Conservation (phyloP, 352 stramenopile species). For the Globisporangium iwayamae region DNA sequence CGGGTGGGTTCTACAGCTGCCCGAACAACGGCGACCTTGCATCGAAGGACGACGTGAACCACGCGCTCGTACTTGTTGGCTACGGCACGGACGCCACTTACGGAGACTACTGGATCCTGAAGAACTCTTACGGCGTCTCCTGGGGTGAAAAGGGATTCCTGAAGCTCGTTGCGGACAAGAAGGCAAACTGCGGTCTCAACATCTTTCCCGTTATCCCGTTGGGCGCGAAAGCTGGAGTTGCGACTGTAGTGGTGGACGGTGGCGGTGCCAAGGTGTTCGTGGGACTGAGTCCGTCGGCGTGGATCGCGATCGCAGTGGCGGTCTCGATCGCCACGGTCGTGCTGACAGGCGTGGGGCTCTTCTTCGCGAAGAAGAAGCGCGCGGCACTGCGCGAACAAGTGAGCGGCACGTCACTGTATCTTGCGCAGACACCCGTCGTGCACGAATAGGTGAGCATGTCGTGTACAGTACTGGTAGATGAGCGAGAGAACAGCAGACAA, state of each 20-base stretch:
- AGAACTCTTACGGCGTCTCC: constrained; percentile 74
- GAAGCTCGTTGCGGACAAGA: constrained; percentile 59
- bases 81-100: constrained; percentile 55
- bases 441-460: neutral
- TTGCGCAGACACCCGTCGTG: constrained; percentile 21
- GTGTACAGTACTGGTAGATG: no score
- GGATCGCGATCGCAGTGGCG: constrained; percentile 55
- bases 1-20: constrained; percentile 63
- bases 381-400: constrained; percentile 50
- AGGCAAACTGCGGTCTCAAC: constrained; percentile 75
- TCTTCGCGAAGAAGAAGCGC: constrained; percentile 39
- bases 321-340: constrained; percentile 51
- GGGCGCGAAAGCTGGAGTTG: constrained; percentile 42
- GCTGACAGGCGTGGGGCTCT: constrained; percentile 43
- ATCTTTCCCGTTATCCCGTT: constrained; percentile 73
- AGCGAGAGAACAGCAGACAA: no score
- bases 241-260: constrained; percentile 46
- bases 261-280: constrained; percentile 63
- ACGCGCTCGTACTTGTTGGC: constrained; percentile 70
- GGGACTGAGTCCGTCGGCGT: constrained; percentile 42
- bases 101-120: constrained; percentile 81
- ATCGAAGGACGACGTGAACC: constrained; percentile 72
- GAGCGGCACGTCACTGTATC: constrained; percentile 31
- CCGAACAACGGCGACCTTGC: constrained; percentile 56
- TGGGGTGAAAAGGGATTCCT: constrained; percentile 71